Evolutionary conservation across 1,284 basidiomycete genomes (phyloP).

Genomic region (Cryptococcus sp.): DNA sequence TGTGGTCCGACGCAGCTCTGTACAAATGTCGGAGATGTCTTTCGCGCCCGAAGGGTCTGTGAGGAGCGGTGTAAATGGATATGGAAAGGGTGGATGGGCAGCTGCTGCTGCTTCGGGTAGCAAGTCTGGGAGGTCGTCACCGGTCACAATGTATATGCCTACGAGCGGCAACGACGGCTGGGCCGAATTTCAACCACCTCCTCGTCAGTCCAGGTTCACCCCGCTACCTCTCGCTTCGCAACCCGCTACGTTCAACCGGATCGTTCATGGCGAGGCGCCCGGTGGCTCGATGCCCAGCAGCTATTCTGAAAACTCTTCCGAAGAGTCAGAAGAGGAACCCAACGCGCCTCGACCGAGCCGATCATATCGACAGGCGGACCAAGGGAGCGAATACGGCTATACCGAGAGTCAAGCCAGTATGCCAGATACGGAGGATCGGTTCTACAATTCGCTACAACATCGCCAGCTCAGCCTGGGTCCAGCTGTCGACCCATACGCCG

Average conservation of each 20-base stretch:
- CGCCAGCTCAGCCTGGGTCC: background rate
- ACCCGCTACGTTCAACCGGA: constrained; percentile 24
- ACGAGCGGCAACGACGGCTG: constrained; percentile 27
- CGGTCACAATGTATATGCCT: constrained; percentile 40
- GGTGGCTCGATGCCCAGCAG: constrained; percentile 20
- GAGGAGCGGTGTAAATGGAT: constrained; percentile 19
- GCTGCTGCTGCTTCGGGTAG: constrained; percentile 16
- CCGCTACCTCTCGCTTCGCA: constrained; percentile 29
- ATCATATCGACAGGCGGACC: constrained; percentile 17
- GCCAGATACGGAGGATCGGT: constrained; percentile 1
- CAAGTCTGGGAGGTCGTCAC: constrained; percentile 18
- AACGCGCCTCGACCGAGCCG: constrained; percentile 20
- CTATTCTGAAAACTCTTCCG: constrained; percentile 29
- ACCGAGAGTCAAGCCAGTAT: constrained; percentile 3
- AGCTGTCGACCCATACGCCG: background rate
- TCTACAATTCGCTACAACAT: background rate
- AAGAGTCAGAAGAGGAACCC: constrained; percentile 9
- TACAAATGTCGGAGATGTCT: constrained; percentile 19
- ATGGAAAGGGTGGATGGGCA: constrained; percentile 43
- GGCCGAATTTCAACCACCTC: constrained; percentile 32
- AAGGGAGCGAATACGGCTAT: constrained; percentile 8
- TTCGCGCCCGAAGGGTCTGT: constrained; percentile 19
- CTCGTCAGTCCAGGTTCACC: constrained; percentile 32
- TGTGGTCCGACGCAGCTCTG: constrained; percentile 14
- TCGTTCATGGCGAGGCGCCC: constrained; percentile 11